phyloP scores from a whole-genome alignment of 2,329 filamentous ascomycete species.

The Fusarium goolgardi region DNA sequence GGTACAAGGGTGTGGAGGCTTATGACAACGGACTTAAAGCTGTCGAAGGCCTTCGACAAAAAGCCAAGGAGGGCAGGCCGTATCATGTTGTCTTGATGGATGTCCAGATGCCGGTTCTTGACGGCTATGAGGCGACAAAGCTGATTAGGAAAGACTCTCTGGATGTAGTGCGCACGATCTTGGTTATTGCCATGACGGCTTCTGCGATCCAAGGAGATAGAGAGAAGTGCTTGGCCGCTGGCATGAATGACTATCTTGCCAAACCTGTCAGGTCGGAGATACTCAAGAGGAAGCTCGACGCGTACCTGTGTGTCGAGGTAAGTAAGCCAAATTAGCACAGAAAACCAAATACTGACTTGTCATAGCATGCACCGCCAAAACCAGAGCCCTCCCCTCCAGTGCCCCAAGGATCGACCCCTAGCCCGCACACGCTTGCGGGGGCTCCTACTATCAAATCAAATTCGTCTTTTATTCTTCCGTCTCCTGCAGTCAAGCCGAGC shows the following conservation, averaged over 20 bases:
- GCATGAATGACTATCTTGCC: slow-evolving; percentile 97
- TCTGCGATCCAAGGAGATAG: slow-evolving; percentile 93
- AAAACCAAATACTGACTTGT: slow-evolving; percentile 20
- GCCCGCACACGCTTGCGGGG: slow-evolving; percentile 17
- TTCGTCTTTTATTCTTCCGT: slow-evolving; percentile 17
- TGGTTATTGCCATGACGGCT: slow-evolving; percentile 98
- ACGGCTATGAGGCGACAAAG: slow-evolving; percentile 91
- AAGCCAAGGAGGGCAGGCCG: slow-evolving; percentile 76
- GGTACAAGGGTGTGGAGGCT: slow-evolving; percentile 83
- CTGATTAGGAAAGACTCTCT: slow-evolving; percentile 81
- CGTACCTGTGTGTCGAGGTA: slow-evolving; percentile 61
- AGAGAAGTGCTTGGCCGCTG: slow-evolving; percentile 93
- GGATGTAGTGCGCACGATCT: slow-evolving; percentile 79
- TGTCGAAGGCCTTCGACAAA: slow-evolving; percentile 82
- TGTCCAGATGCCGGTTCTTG: slow-evolving; percentile 93
- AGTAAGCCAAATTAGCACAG: not conserved
- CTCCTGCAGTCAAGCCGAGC: slow-evolving; percentile 16
- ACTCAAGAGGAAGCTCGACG: slow-evolving; percentile 82
- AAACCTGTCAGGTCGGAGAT: slow-evolving; percentile 94
- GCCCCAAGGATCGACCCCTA: slow-evolving; percentile 14
- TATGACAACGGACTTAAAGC: slow-evolving; percentile 92
- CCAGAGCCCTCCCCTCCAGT: slow-evolving; percentile 15
- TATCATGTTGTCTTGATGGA: slow-evolving; percentile 97
- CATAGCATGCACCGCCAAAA: slow-evolving; percentile 28
- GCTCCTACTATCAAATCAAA: slow-evolving; percentile 19